Evolutionary conservation across 805 yeast genomes (phyloP).

Genomic region (Zygoascus bituminiphila): DNA sequence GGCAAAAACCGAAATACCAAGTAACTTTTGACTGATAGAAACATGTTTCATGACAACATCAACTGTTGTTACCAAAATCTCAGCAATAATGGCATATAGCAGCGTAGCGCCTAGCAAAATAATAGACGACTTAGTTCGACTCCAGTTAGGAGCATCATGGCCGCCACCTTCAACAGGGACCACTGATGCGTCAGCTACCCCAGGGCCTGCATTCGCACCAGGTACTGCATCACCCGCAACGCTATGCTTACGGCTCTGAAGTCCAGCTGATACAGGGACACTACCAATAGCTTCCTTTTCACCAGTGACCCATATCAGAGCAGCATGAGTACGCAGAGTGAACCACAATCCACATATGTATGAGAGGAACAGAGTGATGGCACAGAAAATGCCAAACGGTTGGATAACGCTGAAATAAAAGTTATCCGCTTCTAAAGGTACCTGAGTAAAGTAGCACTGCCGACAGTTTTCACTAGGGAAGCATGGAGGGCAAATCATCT

Average conservation of each 20-base stretch:
- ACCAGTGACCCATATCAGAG: constrained; percentile 78
- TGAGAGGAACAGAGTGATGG: constrained; percentile 69
- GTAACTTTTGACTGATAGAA: constrained; percentile 83
- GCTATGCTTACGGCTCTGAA: neutral
- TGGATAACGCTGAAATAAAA: constrained; percentile 60
- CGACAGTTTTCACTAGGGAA: constrained; percentile 36
- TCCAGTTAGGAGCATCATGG: constrained; percentile 98
- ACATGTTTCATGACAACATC: constrained; percentile 72
- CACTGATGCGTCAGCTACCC: constrained; percentile 5
- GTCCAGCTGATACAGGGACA: neutral
- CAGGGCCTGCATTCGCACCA: neutral
- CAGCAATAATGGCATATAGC: constrained; percentile 88
- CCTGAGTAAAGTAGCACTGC: constrained; percentile 70
- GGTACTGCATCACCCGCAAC: neutral
- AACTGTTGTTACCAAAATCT: constrained; percentile 84
- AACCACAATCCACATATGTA: constrained; percentile 86
- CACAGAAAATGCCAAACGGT: constrained; percentile 79
- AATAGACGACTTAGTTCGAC: constrained; percentile 70
- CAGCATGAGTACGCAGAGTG: constrained; percentile 93
- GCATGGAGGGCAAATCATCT: constrained; percentile 62
- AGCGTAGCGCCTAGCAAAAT: constrained; percentile 79
- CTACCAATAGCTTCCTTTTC: neutral
- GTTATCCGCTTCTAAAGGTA: constrained; percentile 59
- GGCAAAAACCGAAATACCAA: constrained; percentile 92
- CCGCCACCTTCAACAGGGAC: constrained; percentile 40